Evolutionary conservation across 192 early-diverging fungal genomes (phyloP), one percentile per base, ranked within the genome.

Genomic region (Allomyces arbusculus): DNA sequence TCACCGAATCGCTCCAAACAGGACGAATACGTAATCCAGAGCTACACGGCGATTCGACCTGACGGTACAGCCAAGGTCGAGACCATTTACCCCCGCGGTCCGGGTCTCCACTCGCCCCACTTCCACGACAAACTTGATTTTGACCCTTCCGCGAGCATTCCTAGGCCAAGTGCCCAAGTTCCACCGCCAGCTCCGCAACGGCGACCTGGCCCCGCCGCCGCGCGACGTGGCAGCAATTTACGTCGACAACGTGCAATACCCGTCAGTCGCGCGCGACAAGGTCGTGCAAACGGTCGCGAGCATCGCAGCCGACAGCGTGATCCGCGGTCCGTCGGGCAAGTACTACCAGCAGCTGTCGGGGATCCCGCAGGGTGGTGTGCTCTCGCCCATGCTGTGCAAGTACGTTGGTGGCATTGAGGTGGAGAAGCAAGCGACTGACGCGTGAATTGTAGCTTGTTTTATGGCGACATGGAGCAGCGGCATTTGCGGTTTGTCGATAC

Each of bases 311-410:
- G 33, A 40, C 33, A 44, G 19, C n/a, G 20, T 66, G 45, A 50
- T 58, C 23, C 25, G 22, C 22, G 11, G 19, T 40, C 33, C 33
- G 50, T 66, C 20, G 40, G 19, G 50, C 23, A 23, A 75, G 43
- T 79, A 83, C 67, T 89, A 86, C 72, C 75, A 74, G 43, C 91
- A 93, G 68, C 70, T 74, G 0, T 70, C 76, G 1, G 94, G 94
- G 6, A 92, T 97, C 33, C 94, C 94, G 3, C 94, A 97, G 71
- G 94, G 94, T 0, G 94, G 91, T 4, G 74, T 86, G 23, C 70
- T 97, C 23, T 97, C 94, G 0, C 79, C 86, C 43, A 62, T 92
- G 7, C 80, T 97, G 63, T 97, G 94, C 87, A 90, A 79, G 85
- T 88, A 33, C 9, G 25, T 62, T 24, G 61, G 7, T 25, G 44